Evolutionary conservation across 1,284 basidiomycete genomes (phyloP), one percentile per base, ranked within the genome.

Genomic region (Hymenochaete sp.): DNA sequence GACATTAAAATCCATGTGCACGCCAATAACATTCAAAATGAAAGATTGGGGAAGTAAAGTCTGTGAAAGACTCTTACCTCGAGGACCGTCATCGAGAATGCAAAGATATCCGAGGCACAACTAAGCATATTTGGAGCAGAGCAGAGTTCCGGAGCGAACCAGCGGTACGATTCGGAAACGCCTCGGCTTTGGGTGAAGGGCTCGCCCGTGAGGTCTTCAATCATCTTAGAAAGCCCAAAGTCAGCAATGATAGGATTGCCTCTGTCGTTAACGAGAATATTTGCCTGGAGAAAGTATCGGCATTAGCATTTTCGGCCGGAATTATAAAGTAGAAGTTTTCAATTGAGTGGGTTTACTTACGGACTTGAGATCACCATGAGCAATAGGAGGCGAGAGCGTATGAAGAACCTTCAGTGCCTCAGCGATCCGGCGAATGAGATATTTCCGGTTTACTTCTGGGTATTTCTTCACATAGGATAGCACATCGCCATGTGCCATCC

Each of bases 91-190:
- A 77, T 77, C 5, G 61, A 72, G 36, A 67, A 70, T 10, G 74
- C 66, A 49, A 75, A 77, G 10, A 77, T 63, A 52, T 78, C 75
- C 7, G 73, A 69, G 26, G 62, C 60, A 11, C 62, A 60, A 0
- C 71, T 74, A 18, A 77, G 56, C 4, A 64, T 63, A 6, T 69
- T 72, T 49, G 68, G 63, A 8, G 70, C 71, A 43, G 64, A 59
- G 52, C 69, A 74, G n/a, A 76, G 59, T 55, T 77, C 75, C 1
- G 75, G 75, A 22, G 75, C 74, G 45, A 74, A 67, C 71, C 75
- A 75, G 36, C 71, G 58, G 51, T 67, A 71, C 4, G 67, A 68
- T 27, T 72, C 69, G 13, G 65, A 61, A 24, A 68, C 62, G 16
- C 72, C 71, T 27, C 66, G 67, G 53, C 71, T 76, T 52, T 73